phyloP scores from a whole-genome alignment of 164 flowering plant genomes.

The Aristolochia contorta region DNA sequence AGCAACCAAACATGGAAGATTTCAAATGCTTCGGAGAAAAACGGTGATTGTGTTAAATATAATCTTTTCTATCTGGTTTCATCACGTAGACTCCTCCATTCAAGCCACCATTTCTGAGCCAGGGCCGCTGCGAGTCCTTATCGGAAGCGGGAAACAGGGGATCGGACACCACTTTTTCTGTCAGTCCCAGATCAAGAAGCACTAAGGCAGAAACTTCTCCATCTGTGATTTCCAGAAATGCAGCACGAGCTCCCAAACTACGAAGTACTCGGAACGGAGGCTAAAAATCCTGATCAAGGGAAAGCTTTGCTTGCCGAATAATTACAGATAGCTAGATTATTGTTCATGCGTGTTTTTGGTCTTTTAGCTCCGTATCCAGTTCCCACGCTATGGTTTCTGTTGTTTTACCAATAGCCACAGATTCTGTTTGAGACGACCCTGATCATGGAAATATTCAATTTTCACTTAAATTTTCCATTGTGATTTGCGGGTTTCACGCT shows the following conservation, averaged over 20 bases:
- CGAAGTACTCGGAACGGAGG: background rate
- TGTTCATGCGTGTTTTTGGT: too few relatives aligned
- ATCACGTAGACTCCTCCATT: conserved; percentile 6
- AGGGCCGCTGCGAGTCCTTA: conserved; percentile 9
- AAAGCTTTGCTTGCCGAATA: conserved; percentile 1
- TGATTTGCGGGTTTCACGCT: too few relatives aligned
- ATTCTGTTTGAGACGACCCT: too few relatives aligned
- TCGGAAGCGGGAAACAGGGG: conserved; percentile 1
- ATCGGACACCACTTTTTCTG: background rate
- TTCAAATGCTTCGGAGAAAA: background rate
- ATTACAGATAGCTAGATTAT: background rate
- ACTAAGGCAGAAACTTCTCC: background rate
- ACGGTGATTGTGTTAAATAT: background rate
- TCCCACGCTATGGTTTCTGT: too few relatives aligned
- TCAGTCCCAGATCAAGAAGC: background rate
- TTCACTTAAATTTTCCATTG: too few relatives aligned
- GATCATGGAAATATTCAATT: too few relatives aligned
- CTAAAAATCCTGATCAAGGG: background rate
- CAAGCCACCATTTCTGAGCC: conserved; percentile 10
- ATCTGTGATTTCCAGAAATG: too few relatives aligned
- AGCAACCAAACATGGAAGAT: too few relatives aligned
- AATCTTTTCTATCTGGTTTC: background rate
- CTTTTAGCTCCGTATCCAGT: too few relatives aligned
- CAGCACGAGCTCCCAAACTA: background rate
- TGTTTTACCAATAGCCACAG: too few relatives aligned